These are phyloP conservation scores for Cyberlindnera maclurae DNA, from an alignment of 805 yeast species.

Conservation along the genomic window DNA sequence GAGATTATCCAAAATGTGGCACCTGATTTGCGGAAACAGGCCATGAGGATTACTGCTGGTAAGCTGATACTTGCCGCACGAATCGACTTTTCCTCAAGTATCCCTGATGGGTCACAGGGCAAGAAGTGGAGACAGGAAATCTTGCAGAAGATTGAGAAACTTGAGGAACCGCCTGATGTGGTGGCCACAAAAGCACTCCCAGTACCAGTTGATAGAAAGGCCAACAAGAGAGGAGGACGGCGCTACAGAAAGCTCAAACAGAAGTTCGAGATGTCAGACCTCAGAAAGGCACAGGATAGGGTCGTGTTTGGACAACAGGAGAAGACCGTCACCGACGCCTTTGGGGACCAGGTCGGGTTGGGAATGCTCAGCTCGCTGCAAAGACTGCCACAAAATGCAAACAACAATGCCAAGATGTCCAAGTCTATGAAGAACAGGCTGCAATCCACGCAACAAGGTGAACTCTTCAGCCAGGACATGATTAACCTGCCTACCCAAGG, in stretches of 20 bases:
- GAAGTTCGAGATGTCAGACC: slow-evolving; percentile 71
- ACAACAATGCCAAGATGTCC: slow-evolving; percentile 51
- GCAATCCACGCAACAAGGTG: slow-evolving; percentile 8
- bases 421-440: slow-evolving; percentile 52
- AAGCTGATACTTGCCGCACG: slow-evolving; percentile 80
- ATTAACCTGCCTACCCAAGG: slow-evolving; percentile 12
- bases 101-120: slow-evolving; percentile 49
- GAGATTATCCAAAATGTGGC: slow-evolving; percentile 56
- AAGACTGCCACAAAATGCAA: slow-evolving; percentile 28
- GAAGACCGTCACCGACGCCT: slow-evolving; percentile 50
- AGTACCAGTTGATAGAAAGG: slow-evolving; percentile 58
- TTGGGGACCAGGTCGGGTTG: slow-evolving; percentile 76
- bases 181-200: slow-evolving; percentile 58
- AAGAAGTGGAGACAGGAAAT: slow-evolving; percentile 53
- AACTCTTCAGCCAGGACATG: slow-evolving; percentile 18
- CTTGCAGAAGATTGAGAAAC: slow-evolving; percentile 54
- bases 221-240: slow-evolving; percentile 84
- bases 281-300: slow-evolving; percentile 77
- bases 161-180: slow-evolving; percentile 71
- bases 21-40: slow-evolving; percentile 53
- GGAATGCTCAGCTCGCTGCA: slow-evolving; percentile 48
- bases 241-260: slow-evolving; percentile 75
- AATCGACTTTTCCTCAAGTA: slow-evolving; percentile 49
- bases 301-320: slow-evolving; percentile 78
- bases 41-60: slow-evolving; percentile 71